Conservation (phyloP, 2,329 filamentous ascomycete genomes). For the Trichoderma semiorbis region DNA sequence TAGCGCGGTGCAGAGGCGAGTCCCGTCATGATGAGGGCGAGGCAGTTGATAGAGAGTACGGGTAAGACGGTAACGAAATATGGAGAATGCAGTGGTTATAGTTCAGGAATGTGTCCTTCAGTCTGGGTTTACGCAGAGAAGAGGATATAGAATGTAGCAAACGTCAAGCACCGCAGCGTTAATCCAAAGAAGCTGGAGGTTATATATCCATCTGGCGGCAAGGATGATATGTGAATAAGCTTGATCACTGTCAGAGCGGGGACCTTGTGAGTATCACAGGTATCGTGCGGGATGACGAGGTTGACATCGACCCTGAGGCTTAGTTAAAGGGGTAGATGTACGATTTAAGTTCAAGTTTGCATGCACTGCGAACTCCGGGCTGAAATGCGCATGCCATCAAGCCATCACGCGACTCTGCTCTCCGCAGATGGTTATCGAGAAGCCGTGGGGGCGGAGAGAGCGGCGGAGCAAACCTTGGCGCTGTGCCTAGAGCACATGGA, state of each 20-base stretch:
- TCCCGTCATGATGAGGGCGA: conserved; percentile 30
- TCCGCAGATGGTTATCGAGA: conserved; percentile 1
- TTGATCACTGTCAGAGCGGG: neutral
- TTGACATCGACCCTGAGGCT: neutral
- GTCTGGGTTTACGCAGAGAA: neutral
- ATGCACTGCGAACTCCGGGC: neutral
- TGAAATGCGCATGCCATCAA: neutral
- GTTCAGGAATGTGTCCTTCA: neutral
- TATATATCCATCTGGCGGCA: neutral
- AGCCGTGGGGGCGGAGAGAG: conserved; percentile 1
- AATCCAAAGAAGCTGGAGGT: neutral
- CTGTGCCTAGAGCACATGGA: conserved; percentile 1
- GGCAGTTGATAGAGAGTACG: neutral
- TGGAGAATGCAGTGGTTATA: neutral
- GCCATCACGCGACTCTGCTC: conserved; percentile 3
- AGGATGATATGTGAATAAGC: neutral
- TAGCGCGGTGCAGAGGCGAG: conserved; percentile 33
- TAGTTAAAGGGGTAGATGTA: neutral
- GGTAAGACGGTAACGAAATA: neutral
- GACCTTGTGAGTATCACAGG: neutral
- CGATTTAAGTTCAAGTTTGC: neutral
- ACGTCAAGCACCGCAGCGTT: neutral
- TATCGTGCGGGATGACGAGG: neutral
- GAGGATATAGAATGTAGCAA: neutral
- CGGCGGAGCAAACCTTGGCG: conserved; percentile 11